phyloP scores from a whole-genome alignment of 2,329 filamentous ascomycete genomes.

The Alternaria sp. region DNA sequence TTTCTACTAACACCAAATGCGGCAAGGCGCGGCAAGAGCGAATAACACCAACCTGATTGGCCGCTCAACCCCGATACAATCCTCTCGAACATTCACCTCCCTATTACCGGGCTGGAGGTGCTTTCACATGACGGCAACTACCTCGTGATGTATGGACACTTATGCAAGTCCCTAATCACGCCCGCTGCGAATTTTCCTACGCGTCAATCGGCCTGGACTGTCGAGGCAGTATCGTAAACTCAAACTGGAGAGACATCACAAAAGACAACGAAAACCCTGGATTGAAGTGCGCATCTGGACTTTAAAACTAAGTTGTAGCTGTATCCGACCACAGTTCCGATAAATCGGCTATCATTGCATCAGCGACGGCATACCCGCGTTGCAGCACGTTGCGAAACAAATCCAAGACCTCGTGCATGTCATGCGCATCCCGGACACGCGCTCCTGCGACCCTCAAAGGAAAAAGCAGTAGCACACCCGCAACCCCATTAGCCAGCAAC shows the following conservation, averaged over 20 bases:
- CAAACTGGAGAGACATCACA: not conserved
- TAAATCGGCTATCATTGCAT: constrained; percentile 21
- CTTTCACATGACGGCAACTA: not conserved
- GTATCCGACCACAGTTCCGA: constrained; percentile 19
- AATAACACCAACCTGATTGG: not conserved
- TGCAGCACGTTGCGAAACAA: constrained; percentile 14
- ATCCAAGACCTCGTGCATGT: constrained; percentile 16
- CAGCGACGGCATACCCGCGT: constrained; percentile 28
- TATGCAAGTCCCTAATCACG: not conserved
- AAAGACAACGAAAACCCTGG: not conserved
- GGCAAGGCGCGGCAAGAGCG: not conserved
- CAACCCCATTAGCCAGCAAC: constrained; percentile 22
- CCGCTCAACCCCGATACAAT: not conserved
- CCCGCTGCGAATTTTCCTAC: not conserved
- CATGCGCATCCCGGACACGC: constrained; percentile 12
- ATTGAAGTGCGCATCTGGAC: not conserved
- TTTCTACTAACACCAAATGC: not conserved
- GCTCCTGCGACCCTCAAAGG: constrained; percentile 38
- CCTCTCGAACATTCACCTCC: not conserved
- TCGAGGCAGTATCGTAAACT: not conserved
- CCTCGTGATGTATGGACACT: not conserved
- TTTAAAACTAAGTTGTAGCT: not conserved
- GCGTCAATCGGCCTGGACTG: not conserved
- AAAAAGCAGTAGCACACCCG: constrained; percentile 34
- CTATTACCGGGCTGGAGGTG: not conserved